These are phyloP conservation scores for Hibiscus trionum DNA, from an alignment of 345 rosid species.

Conservation along the genomic window DNA sequence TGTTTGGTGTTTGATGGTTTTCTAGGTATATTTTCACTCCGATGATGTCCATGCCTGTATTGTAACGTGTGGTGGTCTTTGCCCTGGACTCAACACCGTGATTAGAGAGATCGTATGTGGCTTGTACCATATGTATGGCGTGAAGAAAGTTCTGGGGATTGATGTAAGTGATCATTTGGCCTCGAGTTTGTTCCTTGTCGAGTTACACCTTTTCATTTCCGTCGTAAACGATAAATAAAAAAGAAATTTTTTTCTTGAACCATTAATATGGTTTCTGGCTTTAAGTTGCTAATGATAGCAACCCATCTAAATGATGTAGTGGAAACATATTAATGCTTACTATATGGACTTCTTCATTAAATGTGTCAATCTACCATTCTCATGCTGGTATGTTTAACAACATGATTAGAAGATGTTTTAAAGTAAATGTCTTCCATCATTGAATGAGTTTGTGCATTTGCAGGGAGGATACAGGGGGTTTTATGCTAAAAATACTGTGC, in stretches of 20 bases:
- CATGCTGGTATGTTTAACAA: not conserved
- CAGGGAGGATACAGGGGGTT: constrained; percentile 89
- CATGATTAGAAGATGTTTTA: not conserved
- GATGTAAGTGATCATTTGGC: constrained; percentile 37
- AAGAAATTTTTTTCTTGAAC: not conserved
- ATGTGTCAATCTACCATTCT: not conserved
- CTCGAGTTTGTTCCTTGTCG: not conserved
- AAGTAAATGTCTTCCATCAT: not conserved
- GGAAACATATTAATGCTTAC: not conserved
- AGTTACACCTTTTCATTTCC: not conserved
- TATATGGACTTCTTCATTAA: not conserved
- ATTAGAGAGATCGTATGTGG: constrained; percentile 73
- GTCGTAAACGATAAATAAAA: not conserved
- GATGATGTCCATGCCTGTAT: constrained; percentile 81
- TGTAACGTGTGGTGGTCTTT: constrained; percentile 80
- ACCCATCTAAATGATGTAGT: not conserved
- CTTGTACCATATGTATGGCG: constrained; percentile 72
- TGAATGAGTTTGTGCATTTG: constrained; percentile 8
- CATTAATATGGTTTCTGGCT: not conserved
- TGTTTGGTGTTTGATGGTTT: constrained; percentile 6
- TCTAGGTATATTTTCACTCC: constrained; percentile 54
- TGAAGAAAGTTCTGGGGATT: constrained; percentile 61
- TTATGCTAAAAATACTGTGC: constrained; percentile 57
- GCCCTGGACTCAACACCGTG: constrained; percentile 84
- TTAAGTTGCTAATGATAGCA: not conserved